phyloP scores from a whole-genome alignment of 345 rosid genomes.

The Brassica juncea region DNA sequence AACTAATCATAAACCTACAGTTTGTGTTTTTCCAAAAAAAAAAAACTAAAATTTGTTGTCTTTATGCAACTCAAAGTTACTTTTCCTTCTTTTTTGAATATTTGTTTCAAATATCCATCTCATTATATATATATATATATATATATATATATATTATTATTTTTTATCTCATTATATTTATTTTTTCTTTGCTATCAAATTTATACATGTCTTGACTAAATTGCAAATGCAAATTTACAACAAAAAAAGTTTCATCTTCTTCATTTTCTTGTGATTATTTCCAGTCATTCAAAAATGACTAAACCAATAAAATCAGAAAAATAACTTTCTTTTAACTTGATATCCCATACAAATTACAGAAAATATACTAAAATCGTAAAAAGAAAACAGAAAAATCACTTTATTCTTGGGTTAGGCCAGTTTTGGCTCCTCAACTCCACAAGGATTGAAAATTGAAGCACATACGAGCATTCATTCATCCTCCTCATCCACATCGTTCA shows the following conservation, averaged over 20 bases:
- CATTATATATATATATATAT: neutral
- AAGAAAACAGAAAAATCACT: slow-evolving; percentile 1
- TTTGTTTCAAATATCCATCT: neutral
- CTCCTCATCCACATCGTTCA: neutral
- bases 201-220: slow-evolving; percentile 18
- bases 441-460: neutral
- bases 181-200: neutral
- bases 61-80: neutral
- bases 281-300: slow-evolving; percentile 3
- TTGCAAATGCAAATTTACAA: slow-evolving; percentile 12
- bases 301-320: neutral
- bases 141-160: no score
- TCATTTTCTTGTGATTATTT: slow-evolving; percentile 28
- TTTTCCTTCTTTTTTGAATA: neutral
- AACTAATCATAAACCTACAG: neutral
- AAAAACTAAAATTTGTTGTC: neutral
- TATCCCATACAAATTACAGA: slow-evolving; percentile 16
- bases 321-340: neutral
- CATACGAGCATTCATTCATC: slow-evolving; percentile 17
- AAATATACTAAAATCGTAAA: slow-evolving; percentile 3
- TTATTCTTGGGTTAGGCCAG: slow-evolving; percentile 42
- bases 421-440: slow-evolving; percentile 47
- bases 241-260: slow-evolving; percentile 14
- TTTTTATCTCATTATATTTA: neutral
- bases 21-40: neutral